Conservation (phyloP, 805 yeast species). For the Naumovozyma baii region DNA sequence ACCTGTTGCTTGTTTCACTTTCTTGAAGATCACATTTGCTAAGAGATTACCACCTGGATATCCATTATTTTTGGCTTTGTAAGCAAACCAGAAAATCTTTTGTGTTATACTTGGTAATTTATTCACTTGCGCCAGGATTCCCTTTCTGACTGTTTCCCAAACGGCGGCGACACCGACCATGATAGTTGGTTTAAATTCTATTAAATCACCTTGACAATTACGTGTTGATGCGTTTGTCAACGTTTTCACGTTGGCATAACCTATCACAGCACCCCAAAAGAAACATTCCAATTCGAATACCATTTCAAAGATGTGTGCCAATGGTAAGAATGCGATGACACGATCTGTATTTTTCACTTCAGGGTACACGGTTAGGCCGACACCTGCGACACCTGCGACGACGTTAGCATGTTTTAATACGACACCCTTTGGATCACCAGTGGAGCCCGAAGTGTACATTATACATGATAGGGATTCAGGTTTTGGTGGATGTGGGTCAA, state of each 20-base stretch:
- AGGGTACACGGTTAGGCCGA: slow-evolving; percentile 50
- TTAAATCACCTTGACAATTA: slow-evolving; percentile 84
- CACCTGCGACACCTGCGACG: slow-evolving; percentile 80
- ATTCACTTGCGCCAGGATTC: slow-evolving; percentile 66
- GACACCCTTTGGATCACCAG: slow-evolving; percentile 76
- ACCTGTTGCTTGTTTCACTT: slow-evolving; percentile 90
- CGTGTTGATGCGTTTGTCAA: slow-evolving; percentile 70
- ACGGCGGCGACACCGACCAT: slow-evolving; percentile 99
- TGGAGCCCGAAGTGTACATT: slow-evolving; percentile 65
- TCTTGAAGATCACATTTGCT: slow-evolving; percentile 71
- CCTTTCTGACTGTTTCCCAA: slow-evolving; percentile 93
- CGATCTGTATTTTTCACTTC: slow-evolving; percentile 52
- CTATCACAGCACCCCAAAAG: slow-evolving; percentile 82
- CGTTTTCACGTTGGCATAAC: slow-evolving; percentile 90
- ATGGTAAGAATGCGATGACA: slow-evolving; percentile 80
- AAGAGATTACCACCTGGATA: slow-evolving; percentile 61
- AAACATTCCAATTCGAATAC: slow-evolving; percentile 71
- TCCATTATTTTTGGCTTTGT: slow-evolving; percentile 60
- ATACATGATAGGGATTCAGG: slow-evolving; percentile 49
- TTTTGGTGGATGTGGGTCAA: slow-evolving; percentile 34
- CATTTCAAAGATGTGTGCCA: slow-evolving; percentile 93
- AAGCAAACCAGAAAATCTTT: slow-evolving; percentile 85
- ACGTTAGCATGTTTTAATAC: slow-evolving; percentile 55
- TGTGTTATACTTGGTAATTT: slow-evolving; percentile 59
- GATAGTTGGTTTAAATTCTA: slow-evolving; percentile 77